Conservation (phyloP, 1,139 yeast species). For the Kodamaea fungicola region DNA sequence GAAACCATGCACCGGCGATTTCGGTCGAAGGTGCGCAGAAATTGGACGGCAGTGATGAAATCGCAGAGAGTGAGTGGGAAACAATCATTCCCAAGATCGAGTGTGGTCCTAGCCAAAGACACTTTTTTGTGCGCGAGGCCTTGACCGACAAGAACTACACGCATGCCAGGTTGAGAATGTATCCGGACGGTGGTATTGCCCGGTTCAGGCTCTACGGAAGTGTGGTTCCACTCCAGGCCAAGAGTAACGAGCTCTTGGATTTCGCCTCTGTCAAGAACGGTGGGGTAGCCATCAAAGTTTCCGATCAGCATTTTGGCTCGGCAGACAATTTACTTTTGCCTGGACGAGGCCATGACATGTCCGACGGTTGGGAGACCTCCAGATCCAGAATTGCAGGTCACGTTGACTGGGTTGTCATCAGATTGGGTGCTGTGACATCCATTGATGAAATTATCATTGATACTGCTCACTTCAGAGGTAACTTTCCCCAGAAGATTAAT, state of each 20-base stretch:
- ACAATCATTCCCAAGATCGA: slow-evolving; percentile 63
- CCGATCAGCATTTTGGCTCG: slow-evolving; percentile 92
- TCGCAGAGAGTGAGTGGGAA: slow-evolving; percentile 53
- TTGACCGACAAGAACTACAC: slow-evolving; percentile 64
- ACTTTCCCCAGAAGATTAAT: slow-evolving; percentile 77
- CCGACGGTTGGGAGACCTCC: slow-evolving; percentile 98
- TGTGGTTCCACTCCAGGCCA: slow-evolving; percentile 55
- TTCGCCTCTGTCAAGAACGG: slow-evolving; percentile 83
- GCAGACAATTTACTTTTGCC: slow-evolving; percentile 86
- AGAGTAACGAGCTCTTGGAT: slow-evolving; percentile 52
- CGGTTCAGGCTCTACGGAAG: slow-evolving; percentile 85
- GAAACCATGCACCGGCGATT: slow-evolving; percentile 89
- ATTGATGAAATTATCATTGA: slow-evolving; percentile 67
- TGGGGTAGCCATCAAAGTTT: slow-evolving; percentile 76
- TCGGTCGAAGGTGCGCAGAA: slow-evolving; percentile 67
- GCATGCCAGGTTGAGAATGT: slow-evolving; percentile 82
- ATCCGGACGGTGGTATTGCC: slow-evolving; percentile 97
- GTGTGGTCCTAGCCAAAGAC: slow-evolving; percentile 87
- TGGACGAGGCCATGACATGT: slow-evolving; percentile 94
- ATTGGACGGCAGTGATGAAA: slow-evolving; percentile 28
- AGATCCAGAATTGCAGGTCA: slow-evolving; percentile 83
- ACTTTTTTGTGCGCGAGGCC: slow-evolving; percentile 64
- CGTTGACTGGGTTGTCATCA: slow-evolving; percentile 84
- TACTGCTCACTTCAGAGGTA: slow-evolving; percentile 92
- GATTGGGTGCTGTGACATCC: slow-evolving; percentile 64